Percentiles rank a stretch among this genome's conserved stretches.
Evolutionary conservation across 176 grass and related monocot species (phyloP).

Genomic region (Zoysia japonica): DNA sequence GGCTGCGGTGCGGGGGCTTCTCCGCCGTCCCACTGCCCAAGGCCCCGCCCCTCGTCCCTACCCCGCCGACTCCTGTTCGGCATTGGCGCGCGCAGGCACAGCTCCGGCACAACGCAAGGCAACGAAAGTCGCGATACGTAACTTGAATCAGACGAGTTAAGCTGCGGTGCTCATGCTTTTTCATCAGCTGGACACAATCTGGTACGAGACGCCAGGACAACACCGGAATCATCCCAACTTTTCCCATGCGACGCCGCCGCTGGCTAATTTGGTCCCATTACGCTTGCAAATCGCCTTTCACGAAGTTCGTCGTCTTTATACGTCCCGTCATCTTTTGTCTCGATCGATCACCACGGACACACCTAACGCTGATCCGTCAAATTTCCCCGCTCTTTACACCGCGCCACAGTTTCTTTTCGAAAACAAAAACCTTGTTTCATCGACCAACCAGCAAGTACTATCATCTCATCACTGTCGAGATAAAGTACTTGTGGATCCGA

Average conservation of each 20-base stretch:
- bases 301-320: slow-evolving; percentile 26
- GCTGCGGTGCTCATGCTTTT: background rate
- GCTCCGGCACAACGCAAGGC: background rate
- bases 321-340: slow-evolving; percentile 6
- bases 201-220: slow-evolving; percentile 7
- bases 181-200: background rate
- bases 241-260: background rate
- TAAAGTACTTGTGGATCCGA: no score
- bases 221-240: background rate
- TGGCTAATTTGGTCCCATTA: background rate
- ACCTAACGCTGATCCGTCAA: slow-evolving; percentile 18
- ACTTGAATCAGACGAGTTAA: no score
- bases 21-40: no score
- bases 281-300: slow-evolving; percentile 16
- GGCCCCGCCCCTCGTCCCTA: background rate
- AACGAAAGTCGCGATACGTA: no score
- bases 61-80: background rate
- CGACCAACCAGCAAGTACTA: no score
- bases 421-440: no score
- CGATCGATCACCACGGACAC: background rate
- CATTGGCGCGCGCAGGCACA: background rate
- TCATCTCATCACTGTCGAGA: no score
- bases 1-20: no score
- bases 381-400: no score
- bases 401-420: no score